These are phyloP conservation scores for Cryptosporidium felis DNA, from an alignment of 169 alveolate species.

Conservation along the genomic window DNA sequence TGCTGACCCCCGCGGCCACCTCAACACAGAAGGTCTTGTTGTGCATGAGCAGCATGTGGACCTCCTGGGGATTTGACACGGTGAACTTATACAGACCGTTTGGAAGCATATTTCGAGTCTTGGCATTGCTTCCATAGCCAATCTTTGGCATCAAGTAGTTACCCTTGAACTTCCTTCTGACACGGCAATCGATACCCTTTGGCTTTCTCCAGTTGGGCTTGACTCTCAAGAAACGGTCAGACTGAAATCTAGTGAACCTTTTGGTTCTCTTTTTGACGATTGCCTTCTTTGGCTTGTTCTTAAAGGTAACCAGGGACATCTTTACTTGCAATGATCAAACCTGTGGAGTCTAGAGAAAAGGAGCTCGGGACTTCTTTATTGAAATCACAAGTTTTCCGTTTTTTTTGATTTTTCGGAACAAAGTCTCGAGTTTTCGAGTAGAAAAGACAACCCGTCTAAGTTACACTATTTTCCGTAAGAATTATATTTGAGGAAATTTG, in stretches of 20 bases:
- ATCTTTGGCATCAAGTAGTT: slow-evolving; percentile 93
- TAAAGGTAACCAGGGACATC: slow-evolving; percentile 7
- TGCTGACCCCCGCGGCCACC: slow-evolving; percentile 91
- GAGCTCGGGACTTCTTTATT: not conserved
- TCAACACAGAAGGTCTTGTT: slow-evolving; percentile 93
- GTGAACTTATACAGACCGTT: slow-evolving; percentile 92
- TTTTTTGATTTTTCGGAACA: too few relatives aligned
- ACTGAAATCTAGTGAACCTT: slow-evolving; percentile 93
- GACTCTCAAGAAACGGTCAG: slow-evolving; percentile 93
- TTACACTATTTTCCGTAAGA: not conserved
- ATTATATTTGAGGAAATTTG: not conserved
- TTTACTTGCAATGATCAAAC: not conserved
- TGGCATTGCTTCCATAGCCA: slow-evolving; percentile 96
- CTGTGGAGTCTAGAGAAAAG: not conserved
- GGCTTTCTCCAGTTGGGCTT: slow-evolving; percentile 97
- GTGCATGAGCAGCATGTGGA: slow-evolving; percentile 95
- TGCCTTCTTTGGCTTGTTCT: slow-evolving; percentile 76
- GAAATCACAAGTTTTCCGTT: not conserved
- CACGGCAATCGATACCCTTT: slow-evolving; percentile 96
- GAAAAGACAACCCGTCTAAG: not conserved
- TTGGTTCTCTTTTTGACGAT: slow-evolving; percentile 93
- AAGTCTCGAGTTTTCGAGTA: too few relatives aligned
- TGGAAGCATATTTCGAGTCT: slow-evolving; percentile 91
- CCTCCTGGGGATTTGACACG: slow-evolving; percentile 88
- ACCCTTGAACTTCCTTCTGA: slow-evolving; percentile 95